Evolutionary conservation across 805 yeast species (phyloP).

Genomic region (Saccharomyces mikatae): DNA sequence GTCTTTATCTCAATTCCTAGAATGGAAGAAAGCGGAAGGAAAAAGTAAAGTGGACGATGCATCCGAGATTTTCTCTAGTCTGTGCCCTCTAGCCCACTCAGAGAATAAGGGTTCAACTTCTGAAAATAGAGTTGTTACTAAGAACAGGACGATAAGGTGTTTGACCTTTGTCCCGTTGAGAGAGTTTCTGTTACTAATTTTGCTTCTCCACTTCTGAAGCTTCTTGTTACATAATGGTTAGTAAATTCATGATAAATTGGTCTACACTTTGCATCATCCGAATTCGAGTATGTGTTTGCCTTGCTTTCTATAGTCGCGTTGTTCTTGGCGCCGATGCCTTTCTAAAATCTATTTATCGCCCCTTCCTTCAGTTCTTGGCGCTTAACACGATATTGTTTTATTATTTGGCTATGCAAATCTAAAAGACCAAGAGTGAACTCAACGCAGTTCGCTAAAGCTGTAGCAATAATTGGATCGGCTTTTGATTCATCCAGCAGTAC

Average conservation of each 20-base stretch:
- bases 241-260: background rate
- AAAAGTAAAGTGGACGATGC: background rate
- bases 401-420: background rate
- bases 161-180: background rate
- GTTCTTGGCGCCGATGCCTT: background rate
- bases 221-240: background rate
- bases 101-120: background rate
- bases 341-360: background rate
- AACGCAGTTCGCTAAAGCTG: background rate
- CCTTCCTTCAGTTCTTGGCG: background rate
- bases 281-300: background rate
- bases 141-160: background rate
- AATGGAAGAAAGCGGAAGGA: background rate
- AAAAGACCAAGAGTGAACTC: background rate
- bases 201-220: background rate
- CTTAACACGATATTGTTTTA: background rate
- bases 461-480: background rate
- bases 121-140: background rate
- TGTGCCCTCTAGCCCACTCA: background rate
- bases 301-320: background rate
- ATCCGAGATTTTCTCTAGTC: background rate
- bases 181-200: background rate
- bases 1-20: background rate
- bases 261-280: background rate
- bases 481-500: too few relatives aligned